These are phyloP conservation scores for Vigna radiata DNA, from an alignment of 306 rosid genomes.

Conservation along the genomic window DNA sequence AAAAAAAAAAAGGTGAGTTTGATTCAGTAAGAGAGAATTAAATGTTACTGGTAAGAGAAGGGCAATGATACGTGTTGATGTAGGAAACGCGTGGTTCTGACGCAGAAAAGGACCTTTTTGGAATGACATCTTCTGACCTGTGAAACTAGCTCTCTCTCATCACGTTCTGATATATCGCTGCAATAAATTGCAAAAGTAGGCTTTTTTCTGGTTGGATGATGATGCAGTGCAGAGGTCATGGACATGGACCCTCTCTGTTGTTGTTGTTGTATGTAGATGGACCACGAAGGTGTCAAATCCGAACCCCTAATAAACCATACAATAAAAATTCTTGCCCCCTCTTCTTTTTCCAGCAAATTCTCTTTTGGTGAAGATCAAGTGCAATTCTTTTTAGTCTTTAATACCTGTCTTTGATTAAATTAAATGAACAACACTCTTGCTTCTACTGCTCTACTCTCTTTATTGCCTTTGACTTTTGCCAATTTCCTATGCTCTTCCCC, in stretches of 20 bases:
- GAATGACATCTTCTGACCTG: constrained; percentile 23
- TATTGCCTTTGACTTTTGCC: not conserved
- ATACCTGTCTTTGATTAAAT: not conserved
- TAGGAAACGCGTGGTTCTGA: constrained; percentile 64
- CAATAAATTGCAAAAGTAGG: constrained; percentile 74
- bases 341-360: not conserved
- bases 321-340: not conserved
- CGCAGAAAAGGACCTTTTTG: constrained; percentile 26
- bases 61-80: constrained; percentile 6
- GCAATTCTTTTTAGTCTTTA: not conserved
- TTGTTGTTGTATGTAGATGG: constrained; percentile 8
- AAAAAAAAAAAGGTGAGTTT: not conserved
- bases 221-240: constrained; percentile 42
- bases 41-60: not conserved
- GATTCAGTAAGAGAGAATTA: not conserved
- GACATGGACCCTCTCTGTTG: constrained; percentile 23
- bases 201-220: constrained; percentile 51
- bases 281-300: constrained; percentile 54
- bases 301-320: constrained; percentile 6
- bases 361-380: not conserved
- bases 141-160: constrained; percentile 4
- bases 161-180: constrained; percentile 31
- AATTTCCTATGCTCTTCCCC: not conserved
- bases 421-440: not conserved
- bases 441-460: not conserved